Base-by-base conservation (phyloP, 805 yeast genomes). In the Yamadazyma sp. region DNA sequence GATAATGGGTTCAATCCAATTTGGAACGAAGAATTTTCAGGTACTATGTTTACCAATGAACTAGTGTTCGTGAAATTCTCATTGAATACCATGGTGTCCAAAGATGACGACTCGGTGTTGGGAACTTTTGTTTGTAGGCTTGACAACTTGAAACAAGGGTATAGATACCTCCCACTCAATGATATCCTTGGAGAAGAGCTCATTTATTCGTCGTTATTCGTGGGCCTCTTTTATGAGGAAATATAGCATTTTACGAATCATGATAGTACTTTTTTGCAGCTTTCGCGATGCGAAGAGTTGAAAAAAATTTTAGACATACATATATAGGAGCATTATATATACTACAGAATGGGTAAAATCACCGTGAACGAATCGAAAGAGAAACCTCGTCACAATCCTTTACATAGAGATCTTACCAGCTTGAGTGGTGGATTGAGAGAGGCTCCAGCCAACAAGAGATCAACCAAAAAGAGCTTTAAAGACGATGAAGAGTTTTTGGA, bases 1-100 rank as follows among this genome's bases (percentile, higher is more conserved):
- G 79, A 77, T 34, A 89, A 90, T 59, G 97, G 97, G 0, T 87
- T 86, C 61, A 88, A 85, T 53, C 97, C 97, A 0, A 60, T 73
- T 5, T 91, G 97, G 97, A 77, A 82, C 44, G 70, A 73, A 34
- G 56, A 53, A 4, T 71, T 80, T 43, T 45, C 55, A n/a, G 71
- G 82, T 2, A 47, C 68, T 5, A 55, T 59, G 3, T 56, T 70
- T 6, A 56, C n/a, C 32, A 50, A 5, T 59, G 71, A 75, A 5
- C 64, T 84, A 27, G 72, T 78, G 2, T 85, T 85, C 53, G 43
- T 83, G 6, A 63, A 77, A 38, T 68, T 85, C 37, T 50, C 69
- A 2, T 70, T 81, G 3, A 73, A 73, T 44, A 60, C 77, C 5
- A 22, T 39, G 16, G 31, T 33, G 2, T 64, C 62, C 2, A 50